phyloP scores from a whole-genome alignment of 1,139 yeast genomes.

The Hyphopichia burtonii region DNA sequence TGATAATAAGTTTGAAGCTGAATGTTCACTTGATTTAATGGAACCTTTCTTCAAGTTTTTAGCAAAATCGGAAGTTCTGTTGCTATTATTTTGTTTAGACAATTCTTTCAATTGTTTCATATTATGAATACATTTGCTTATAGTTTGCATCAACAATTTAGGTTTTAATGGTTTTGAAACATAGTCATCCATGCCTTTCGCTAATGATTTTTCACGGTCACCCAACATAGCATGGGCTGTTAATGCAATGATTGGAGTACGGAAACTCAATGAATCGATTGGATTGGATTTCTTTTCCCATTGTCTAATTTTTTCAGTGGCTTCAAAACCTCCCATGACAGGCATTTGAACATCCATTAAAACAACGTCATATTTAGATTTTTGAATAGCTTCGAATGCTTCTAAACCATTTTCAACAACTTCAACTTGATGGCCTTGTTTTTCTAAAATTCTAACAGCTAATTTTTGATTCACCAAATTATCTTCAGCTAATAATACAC shows the following conservation, averaged over 20 bases:
- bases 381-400: conserved; percentile 75
- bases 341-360: conserved; percentile 97
- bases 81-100: conserved; percentile 48
- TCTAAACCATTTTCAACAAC: conserved; percentile 86
- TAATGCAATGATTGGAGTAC: conserved; percentile 84
- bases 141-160: conserved; percentile 76
- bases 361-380: conserved; percentile 69
- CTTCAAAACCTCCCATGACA: conserved; percentile 92
- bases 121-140: conserved; percentile 76
- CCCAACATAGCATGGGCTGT: conserved; percentile 94
- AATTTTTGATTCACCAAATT: conserved; percentile 83
- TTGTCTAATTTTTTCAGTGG: conserved; percentile 79
- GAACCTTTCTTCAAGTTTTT: conserved; percentile 42
- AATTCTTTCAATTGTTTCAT: conserved; percentile 58
- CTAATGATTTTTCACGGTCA: conserved; percentile 80
- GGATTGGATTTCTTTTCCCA: conserved; percentile 84
- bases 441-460: conserved; percentile 78
- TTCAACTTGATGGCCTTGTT: conserved; percentile 77
- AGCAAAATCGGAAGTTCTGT: conserved; percentile 49
- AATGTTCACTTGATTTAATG: conserved; percentile 25
- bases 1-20: conserved; percentile 15
- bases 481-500: conserved; percentile 80
- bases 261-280: conserved; percentile 59
- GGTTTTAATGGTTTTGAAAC: conserved; percentile 86
- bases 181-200: conserved; percentile 90